phyloP scores from a whole-genome alignment of 2,329 filamentous ascomycete species.

The Xenoacremonium recifei region DNA sequence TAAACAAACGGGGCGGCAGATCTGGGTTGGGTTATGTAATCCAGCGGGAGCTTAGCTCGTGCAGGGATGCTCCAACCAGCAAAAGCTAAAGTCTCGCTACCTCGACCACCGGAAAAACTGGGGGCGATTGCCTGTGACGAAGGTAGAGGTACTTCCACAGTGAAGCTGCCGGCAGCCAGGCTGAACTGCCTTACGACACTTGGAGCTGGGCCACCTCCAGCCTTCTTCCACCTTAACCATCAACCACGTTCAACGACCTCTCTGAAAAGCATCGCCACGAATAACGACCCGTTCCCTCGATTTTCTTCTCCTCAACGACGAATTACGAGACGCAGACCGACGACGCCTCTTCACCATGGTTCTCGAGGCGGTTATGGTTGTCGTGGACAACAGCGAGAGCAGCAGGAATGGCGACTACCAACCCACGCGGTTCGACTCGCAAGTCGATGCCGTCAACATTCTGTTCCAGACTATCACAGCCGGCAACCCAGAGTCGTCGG shows the following conservation, averaged over 20 bases:
- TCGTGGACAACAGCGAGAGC: constrained; percentile 99
- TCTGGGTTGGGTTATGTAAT: constrained; percentile 25
- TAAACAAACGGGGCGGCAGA: constrained; percentile 25
- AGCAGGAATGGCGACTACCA: constrained; percentile 93
- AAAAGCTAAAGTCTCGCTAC: constrained; percentile 18
- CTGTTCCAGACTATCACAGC: constrained; percentile 95
- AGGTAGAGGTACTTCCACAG: constrained; percentile 22
- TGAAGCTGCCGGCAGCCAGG: constrained; percentile 33
- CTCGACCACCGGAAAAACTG: neutral
- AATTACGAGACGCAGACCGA: constrained; percentile 30
- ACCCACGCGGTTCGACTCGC: constrained; percentile 92
- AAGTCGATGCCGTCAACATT: constrained; percentile 91
- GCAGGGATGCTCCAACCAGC: constrained; percentile 15
- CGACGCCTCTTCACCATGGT: constrained; percentile 66
- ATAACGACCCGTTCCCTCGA: constrained; percentile 2
- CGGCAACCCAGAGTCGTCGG: constrained; percentile 93
- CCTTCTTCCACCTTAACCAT: constrained; percentile 26
- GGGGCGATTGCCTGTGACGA: neutral
- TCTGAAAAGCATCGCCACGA: constrained; percentile 13
- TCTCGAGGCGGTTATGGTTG: constrained; percentile 98
- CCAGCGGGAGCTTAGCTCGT: constrained; percentile 19
- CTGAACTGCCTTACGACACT: constrained; percentile 47
- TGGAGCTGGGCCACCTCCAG: constrained; percentile 25
- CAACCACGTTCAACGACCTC: constrained; percentile 22
- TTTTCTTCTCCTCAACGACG: constrained; percentile 3